These are phyloP conservation scores for Pseudopediastrum boryanum DNA, from an alignment of 139 green algal genomes.

Conservation along the genomic window DNA sequence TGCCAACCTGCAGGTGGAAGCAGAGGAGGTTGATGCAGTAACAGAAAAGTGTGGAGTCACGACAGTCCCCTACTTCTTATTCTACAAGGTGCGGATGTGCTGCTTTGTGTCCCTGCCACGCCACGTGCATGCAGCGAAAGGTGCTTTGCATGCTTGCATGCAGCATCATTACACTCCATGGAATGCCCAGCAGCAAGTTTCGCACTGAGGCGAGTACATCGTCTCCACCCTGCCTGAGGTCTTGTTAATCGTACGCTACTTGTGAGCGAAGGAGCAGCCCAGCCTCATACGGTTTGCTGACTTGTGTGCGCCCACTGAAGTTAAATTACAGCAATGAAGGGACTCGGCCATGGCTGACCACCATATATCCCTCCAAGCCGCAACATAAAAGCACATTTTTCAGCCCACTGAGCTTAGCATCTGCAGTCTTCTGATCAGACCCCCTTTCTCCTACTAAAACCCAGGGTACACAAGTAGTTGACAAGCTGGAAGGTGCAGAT, in stretches of 20 bases:
- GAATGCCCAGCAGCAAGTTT: background rate
- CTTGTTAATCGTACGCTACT: no score
- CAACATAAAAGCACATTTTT: no score
- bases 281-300: no score
- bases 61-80: slow-evolving; percentile 79
- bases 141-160: background rate
- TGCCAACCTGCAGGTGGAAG: slow-evolving; percentile 70
- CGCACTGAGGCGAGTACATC: background rate
- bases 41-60: slow-evolving; percentile 70
- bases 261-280: no score
- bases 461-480: slow-evolving; percentile 55
- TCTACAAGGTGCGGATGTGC: slow-evolving; percentile 52
- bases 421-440: no score
- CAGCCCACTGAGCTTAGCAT: no score
- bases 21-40: slow-evolving; percentile 79
- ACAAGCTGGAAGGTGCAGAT: slow-evolving; percentile 83
- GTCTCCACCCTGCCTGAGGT: no score
- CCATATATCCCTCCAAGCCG: no score
- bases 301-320: no score
- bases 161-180: background rate
- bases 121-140: background rate
- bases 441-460: no score
- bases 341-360: no score
- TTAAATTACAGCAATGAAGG: no score
- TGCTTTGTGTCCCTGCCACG: background rate